Evolutionary conservation across 2,329 filamentous ascomycete species (phyloP), one percentile per base, ranked within the genome.

Genomic region (Trichoderma sp.): DNA sequence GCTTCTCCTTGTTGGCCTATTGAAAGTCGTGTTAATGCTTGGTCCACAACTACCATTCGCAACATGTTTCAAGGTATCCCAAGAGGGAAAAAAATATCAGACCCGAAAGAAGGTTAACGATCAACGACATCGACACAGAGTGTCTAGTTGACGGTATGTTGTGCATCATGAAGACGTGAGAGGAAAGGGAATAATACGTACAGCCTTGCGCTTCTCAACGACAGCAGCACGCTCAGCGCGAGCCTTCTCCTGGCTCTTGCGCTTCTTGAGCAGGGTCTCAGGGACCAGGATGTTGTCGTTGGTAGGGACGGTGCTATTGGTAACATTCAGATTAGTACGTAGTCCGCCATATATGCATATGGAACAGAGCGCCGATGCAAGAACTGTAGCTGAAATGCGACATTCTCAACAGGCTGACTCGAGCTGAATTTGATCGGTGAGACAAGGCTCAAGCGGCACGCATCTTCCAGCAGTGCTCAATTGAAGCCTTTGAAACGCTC

Each of bases 181-280:
- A 70, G 67, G 66, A 54, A 67, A 56, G 30, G 30, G 47, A 67
- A n/a, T 67, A 83, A 84, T 70, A 88, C 92, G 80, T 81, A 98
- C 95, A 86, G 92, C 87, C 86, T 95, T 95, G 82, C 89, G 91
- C 87, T 96, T 91, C 82, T 93, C 87, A 72, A 88, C 80, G 77
- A 91, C 91, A 72, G 90, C 86, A 73, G 86, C 82, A 80, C 89
- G 90, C 83, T 94, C 91, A 81, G 95, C 93, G 81, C 93, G 91
- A 80, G 93, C 93, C 89, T 97, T 97, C 89, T 99, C 95, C 85
- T 97, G 94, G 82, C 88, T 92, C 93, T 99, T 99, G 86, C 95
- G 92, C 92, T 99, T 99, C 91, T 99, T 99, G 82, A 99, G 89
- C 78, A 99, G 92, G 76, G 95, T 99, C 92, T 99, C 95, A 75